These are phyloP conservation scores for Urochloa ruziziensis DNA, from an alignment of 176 grass and related monocot species.

Conservation along the genomic window DNA sequence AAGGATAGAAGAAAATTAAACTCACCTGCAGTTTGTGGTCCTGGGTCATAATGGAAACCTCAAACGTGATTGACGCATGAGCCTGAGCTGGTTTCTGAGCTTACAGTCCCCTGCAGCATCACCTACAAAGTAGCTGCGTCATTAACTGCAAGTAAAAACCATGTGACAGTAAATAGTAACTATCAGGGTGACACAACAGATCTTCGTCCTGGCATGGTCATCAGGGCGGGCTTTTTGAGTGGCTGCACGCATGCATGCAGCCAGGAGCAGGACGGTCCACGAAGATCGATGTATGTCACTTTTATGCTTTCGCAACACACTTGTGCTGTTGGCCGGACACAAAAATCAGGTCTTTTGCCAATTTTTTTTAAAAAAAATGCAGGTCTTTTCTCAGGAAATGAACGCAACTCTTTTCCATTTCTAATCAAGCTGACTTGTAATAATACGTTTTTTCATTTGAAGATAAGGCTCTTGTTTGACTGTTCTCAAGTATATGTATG, in stretches of 20 bases:
- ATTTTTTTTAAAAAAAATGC: too few species aligned
- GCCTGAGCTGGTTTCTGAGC: neutral
- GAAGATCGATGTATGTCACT: neutral
- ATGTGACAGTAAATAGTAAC: constrained; percentile 12
- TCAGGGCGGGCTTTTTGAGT: neutral
- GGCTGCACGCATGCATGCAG: constrained; percentile 7
- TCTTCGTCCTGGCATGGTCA: constrained; percentile 20
- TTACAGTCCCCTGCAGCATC: neutral
- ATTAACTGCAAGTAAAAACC: constrained; percentile 12
- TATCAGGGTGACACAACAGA: neutral
- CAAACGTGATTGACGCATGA: neutral
- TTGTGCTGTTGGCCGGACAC: neutral
- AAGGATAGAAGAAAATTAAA: neutral
- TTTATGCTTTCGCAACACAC: neutral
- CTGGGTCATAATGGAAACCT: neutral
- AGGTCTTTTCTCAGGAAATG: neutral
- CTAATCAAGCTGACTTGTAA: neutral
- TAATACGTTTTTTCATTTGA: neutral
- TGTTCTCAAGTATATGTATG: neutral
- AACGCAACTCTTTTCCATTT: neutral
- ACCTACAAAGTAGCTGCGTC: constrained; percentile 27
- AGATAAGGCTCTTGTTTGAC: neutral
- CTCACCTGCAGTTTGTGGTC: neutral
- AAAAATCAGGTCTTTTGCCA: neutral
- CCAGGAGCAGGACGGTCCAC: neutral